Percentiles rank a stretch among this genome's conserved stretches.
Conservation (phyloP, 2,329 filamentous ascomycete genomes). For the Neofusicoccum ribis region DNA sequence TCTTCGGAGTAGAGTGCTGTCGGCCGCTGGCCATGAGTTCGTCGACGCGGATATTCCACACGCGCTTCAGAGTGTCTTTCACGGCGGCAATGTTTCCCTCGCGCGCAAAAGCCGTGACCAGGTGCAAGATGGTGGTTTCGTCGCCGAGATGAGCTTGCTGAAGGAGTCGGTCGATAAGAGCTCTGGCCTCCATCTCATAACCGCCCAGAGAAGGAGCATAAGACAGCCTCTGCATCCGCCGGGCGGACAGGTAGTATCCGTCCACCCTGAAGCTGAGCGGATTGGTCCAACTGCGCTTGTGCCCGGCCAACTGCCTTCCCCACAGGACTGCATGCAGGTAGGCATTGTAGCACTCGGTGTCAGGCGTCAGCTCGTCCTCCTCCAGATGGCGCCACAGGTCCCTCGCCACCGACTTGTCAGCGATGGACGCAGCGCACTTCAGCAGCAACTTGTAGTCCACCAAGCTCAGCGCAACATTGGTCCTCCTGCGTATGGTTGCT, state of each 20-base stretch:
- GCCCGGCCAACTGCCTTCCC: slow-evolving; percentile 21
- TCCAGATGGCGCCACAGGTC: slow-evolving; percentile 50
- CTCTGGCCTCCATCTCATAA: slow-evolving; percentile 31
- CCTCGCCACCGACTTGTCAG: slow-evolving; percentile 45
- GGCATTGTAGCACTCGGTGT: slow-evolving; percentile 56
- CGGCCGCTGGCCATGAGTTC: slow-evolving; percentile 33
- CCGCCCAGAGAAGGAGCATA: slow-evolving; percentile 32
- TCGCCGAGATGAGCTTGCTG: slow-evolving; percentile 45
- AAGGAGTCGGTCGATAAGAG: slow-evolving; percentile 52
- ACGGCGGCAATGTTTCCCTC: slow-evolving; percentile 53
- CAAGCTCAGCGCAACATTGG: slow-evolving; percentile 41
- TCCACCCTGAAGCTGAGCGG: not conserved
- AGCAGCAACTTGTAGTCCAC: slow-evolving; percentile 56
- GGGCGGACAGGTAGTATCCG: not conserved
- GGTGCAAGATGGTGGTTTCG: slow-evolving; percentile 53
- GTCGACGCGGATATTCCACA: slow-evolving; percentile 57
- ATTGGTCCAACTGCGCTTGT: not conserved
- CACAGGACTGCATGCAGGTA: slow-evolving; percentile 54
- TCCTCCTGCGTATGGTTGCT: slow-evolving; percentile 38
- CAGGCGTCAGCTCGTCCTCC: slow-evolving; percentile 41
- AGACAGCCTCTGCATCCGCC: not conserved
- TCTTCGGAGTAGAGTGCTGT: slow-evolving; percentile 36
- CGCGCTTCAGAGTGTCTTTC: slow-evolving; percentile 49
- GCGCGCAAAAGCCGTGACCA: slow-evolving; percentile 55
- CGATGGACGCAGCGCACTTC: slow-evolving; percentile 51